Evolutionary conservation across 2,329 filamentous ascomycete genomes (phyloP).

Genomic region (Verticillium tricorpus): DNA sequence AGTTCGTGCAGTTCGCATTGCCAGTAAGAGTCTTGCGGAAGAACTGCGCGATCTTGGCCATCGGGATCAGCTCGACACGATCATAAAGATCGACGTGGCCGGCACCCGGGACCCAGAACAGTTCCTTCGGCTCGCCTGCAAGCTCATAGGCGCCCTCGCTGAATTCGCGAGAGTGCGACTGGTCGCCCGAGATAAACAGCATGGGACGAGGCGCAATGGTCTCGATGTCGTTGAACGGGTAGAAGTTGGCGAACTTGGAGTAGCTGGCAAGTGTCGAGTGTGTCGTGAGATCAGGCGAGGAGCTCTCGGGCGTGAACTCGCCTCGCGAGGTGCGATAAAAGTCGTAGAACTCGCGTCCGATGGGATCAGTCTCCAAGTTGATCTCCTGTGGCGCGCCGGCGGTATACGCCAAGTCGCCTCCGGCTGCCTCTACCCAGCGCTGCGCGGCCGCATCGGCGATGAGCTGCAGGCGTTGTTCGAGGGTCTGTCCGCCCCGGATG

Average conservation of each 20-base stretch:
- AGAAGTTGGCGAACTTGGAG: conserved; percentile 26
- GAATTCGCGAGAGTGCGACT: conserved; percentile 22
- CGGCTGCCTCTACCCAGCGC: too few relatives aligned
- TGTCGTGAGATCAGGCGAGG: conserved; percentile 20
- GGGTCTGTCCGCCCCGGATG: not conserved
- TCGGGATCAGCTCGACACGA: conserved; percentile 28
- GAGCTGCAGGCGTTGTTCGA: conserved; percentile 1
- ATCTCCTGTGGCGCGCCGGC: not conserved
- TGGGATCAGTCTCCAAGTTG: not conserved
- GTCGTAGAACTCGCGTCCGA: conserved; percentile 7
- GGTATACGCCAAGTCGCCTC: not conserved
- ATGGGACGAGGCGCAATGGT: conserved; percentile 22
- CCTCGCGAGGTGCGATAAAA: conserved; percentile 8
- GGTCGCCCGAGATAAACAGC: conserved; percentile 20
- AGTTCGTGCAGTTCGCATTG: too few relatives aligned
- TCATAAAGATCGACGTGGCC: conserved; percentile 32
- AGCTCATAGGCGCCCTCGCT: conserved; percentile 19
- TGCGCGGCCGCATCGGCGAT: too few relatives aligned
- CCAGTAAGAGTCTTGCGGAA: too few relatives aligned
- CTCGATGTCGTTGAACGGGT: conserved; percentile 23
- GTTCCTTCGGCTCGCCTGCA: conserved; percentile 28
- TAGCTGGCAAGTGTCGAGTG: conserved; percentile 23
- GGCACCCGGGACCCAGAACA: conserved; percentile 24
- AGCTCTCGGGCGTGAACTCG: conserved; percentile 4
- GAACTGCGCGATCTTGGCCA: conserved; percentile 18